Evolutionary conservation across 176 grass and related monocot genomes (phyloP).

Genomic region (Eleusine indica): DNA sequence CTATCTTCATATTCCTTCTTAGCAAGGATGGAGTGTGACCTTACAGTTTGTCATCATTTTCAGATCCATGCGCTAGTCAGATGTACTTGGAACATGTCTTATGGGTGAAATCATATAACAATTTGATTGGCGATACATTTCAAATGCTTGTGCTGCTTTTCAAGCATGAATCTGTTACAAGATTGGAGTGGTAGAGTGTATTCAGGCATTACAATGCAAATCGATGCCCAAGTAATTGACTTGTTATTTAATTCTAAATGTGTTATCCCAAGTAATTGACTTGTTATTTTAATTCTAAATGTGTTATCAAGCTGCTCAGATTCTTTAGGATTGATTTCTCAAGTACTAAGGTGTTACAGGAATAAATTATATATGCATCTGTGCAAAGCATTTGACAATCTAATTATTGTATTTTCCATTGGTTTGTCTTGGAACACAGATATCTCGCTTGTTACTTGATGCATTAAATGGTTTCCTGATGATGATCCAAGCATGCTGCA

Average conservation of each 20-base stretch:
- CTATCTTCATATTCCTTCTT: neutral
- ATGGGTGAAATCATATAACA: neutral
- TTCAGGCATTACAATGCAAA: neutral
- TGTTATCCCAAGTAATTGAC: neutral
- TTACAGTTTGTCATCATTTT: neutral
- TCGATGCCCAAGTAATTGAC: neutral
- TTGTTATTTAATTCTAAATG: neutral
- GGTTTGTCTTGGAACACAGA: neutral
- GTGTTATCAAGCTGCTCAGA: neutral
- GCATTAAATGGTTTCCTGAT: constrained; percentile 13
- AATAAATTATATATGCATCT: neutral
- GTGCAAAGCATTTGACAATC: neutral
- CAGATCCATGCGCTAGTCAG: neutral
- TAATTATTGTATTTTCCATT: constrained; percentile 2
- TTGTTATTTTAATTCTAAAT: neutral
- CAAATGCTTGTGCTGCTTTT: constrained; percentile 8
- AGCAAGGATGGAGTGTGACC: neutral
- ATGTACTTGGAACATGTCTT: neutral
- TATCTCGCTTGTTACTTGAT: constrained; percentile 4
- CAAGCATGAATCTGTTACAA: neutral
- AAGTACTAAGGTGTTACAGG: neutral
- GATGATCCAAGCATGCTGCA: neutral
- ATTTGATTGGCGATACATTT: constrained; percentile 7
- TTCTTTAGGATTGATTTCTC: neutral
- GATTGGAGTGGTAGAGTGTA: neutral